Percentiles rank a stretch among this genome's conserved stretches.
These are phyloP conservation scores for Penicillium simplicissimum DNA, from an alignment of 495 filamentous ascomycete genomes.

Conservation along the genomic window DNA sequence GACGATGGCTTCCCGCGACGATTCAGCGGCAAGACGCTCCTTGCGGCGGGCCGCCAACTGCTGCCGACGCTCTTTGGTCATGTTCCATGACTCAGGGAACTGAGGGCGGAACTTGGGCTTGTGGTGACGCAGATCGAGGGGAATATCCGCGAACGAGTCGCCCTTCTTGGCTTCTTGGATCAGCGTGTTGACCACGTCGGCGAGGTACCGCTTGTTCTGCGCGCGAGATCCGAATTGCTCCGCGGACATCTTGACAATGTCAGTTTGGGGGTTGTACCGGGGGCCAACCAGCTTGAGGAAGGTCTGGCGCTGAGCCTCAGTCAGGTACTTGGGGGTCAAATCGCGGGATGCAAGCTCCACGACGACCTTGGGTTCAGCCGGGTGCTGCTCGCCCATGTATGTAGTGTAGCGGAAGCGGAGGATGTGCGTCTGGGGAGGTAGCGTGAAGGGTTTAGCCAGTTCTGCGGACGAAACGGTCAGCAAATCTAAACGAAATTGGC, in stretches of 20 bases:
- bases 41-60: constrained; percentile 61
- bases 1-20: constrained; percentile 30
- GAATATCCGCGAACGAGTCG: constrained; percentile 86
- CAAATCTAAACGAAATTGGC: background rate
- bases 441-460: constrained; percentile 74
- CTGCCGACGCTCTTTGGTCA: constrained; percentile 67
- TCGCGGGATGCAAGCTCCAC: constrained; percentile 80
- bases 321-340: constrained; percentile 58
- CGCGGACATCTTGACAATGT: constrained; percentile 85
- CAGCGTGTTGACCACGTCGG: constrained; percentile 71
- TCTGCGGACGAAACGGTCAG: constrained; percentile 51
- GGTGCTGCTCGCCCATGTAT: constrained; percentile 92
- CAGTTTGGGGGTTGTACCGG: constrained; percentile 88
- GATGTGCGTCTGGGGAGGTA: constrained; percentile 63
- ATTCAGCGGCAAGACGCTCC: constrained; percentile 35
- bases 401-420: constrained; percentile 96
- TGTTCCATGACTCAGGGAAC: constrained; percentile 80
- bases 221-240: constrained; percentile 84
- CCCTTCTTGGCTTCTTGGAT: constrained; percentile 76
- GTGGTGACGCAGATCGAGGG: constrained; percentile 87
- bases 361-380: constrained; percentile 89
- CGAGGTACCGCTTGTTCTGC: constrained; percentile 94
- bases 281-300: constrained; percentile 82
- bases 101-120: constrained; percentile 62
- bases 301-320: constrained; percentile 68